Evolutionary conservation across 495 filamentous ascomycete species (phyloP).

Genomic region (Trichocladium uniseriatum): DNA sequence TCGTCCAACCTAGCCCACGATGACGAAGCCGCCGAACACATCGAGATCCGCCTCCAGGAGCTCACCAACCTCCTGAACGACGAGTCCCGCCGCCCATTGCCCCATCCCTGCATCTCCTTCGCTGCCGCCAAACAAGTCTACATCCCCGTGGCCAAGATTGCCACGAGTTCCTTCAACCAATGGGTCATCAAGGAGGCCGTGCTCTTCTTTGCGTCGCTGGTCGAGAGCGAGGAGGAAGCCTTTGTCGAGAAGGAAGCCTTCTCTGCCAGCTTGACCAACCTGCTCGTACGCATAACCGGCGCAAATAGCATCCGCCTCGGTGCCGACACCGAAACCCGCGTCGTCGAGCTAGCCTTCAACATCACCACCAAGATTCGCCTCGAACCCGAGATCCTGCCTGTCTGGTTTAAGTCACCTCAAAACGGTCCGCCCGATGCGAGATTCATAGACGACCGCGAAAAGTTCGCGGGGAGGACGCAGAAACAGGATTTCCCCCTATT

Average conservation of each 20-base stretch:
- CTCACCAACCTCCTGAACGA: constrained; percentile 76
- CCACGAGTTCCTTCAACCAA: constrained; percentile 67
- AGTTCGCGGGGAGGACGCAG: constrained; percentile 76
- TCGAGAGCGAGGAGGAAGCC: constrained; percentile 93
- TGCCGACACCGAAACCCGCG: constrained; percentile 66
- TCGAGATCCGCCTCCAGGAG: constrained; percentile 46
- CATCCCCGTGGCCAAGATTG: constrained; percentile 76
- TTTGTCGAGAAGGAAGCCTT: constrained; percentile 80
- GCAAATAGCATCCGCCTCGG: constrained; percentile 51
- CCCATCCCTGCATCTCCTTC: constrained; percentile 81
- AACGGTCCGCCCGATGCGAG: constrained; percentile 36
- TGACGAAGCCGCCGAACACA: constrained; percentile 43
- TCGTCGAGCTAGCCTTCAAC: constrained; percentile 87
- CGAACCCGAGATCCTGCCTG: constrained; percentile 70
- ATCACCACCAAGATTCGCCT: constrained; percentile 90
- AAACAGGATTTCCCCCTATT: constrained; percentile 94
- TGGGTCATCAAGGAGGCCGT: constrained; percentile 74
- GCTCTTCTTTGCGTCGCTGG: constrained; percentile 72
- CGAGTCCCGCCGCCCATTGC: constrained; percentile 76
- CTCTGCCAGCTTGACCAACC: constrained; percentile 69
- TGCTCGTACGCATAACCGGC: constrained; percentile 59
- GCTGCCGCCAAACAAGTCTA: constrained; percentile 79
- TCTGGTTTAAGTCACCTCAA: constrained; percentile 67
- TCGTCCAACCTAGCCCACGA: constrained; percentile 45
- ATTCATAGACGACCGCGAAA: constrained; percentile 39